Percentiles rank a stretch among this genome's conserved stretches.
These are phyloP conservation scores for Boletus rubropictus DNA, from an alignment of 768 basidiomycete genomes.

Conservation along the genomic window DNA sequence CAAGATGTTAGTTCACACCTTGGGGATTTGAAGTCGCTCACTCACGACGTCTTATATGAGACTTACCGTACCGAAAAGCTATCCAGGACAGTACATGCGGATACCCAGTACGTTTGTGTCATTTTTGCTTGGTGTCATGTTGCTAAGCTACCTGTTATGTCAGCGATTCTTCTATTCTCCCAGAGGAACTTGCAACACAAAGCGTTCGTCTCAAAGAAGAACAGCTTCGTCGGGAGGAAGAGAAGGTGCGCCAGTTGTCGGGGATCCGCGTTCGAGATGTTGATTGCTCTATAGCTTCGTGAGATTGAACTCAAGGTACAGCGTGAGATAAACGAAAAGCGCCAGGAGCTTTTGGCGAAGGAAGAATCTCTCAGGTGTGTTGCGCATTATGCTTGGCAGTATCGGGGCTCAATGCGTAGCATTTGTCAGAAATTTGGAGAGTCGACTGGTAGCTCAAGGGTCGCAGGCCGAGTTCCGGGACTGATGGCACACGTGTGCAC, in stretches of 20 bases:
- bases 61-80: slow-evolving; percentile 98
- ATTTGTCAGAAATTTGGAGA: slow-evolving; percentile 70
- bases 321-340: slow-evolving; percentile 95
- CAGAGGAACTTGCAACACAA: slow-evolving; percentile 95
- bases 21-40: slow-evolving; percentile 89
- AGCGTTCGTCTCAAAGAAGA: slow-evolving; percentile 98
- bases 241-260: slow-evolving; percentile 54
- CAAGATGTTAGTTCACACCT: slow-evolving; percentile 69
- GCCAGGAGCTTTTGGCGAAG: slow-evolving; percentile 93
- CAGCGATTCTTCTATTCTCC: slow-evolving; percentile 85
- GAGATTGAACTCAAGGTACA: slow-evolving; percentile 98
- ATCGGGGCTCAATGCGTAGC: not conserved
- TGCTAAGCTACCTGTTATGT: slow-evolving; percentile 20
- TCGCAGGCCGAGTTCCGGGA: slow-evolving; percentile 76
- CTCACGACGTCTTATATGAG: slow-evolving; percentile 91
- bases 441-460: slow-evolving; percentile 84
- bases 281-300: slow-evolving; percentile 54
- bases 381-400: not conserved
- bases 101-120: slow-evolving; percentile 50
- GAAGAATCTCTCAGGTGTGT: slow-evolving; percentile 85
- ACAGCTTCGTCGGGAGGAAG: slow-evolving; percentile 93
- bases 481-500: slow-evolving; percentile 32
- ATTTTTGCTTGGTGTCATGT: slow-evolving; percentile 2
- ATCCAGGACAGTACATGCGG: slow-evolving; percentile 80
- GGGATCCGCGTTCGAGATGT: slow-evolving; percentile 1